These are phyloP conservation scores for Ceratobasidium theobromae DNA, from an alignment of 1,284 basidiomycete genomes.

Conservation along the genomic window DNA sequence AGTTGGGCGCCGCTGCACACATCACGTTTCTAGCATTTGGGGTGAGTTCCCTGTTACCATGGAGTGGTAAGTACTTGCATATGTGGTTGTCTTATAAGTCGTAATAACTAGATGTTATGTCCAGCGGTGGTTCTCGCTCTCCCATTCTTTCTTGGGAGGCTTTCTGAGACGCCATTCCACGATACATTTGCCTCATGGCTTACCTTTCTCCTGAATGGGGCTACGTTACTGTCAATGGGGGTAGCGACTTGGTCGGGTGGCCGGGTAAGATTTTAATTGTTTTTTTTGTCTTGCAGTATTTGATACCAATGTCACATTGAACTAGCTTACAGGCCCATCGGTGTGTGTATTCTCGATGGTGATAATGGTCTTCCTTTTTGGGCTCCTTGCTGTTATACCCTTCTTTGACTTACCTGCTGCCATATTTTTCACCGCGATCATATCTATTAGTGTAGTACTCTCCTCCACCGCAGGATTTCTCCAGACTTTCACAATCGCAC, in stretches of 20 bases:
- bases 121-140: conserved; percentile 73
- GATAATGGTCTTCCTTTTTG: conserved; percentile 53
- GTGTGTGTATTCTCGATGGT: conserved; percentile 51
- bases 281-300: conserved; percentile 20
- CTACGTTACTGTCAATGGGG: conserved; percentile 67
- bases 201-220: conserved; percentile 60
- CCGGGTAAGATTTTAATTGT: conserved; percentile 50
- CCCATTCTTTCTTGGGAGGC: conserved; percentile 68
- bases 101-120: not conserved
- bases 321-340: conserved; percentile 55
- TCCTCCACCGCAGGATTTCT: conserved; percentile 66
- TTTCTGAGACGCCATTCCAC: conserved; percentile 57
- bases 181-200: conserved; percentile 69
- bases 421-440: conserved; percentile 62
- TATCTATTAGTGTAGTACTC: conserved; percentile 58
- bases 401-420: conserved; percentile 54
- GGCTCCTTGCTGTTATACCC: conserved; percentile 54
- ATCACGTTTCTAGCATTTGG: conserved; percentile 54
- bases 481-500: conserved; percentile 65
- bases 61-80: conserved; percentile 68
- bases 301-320: not conserved
- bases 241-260: conserved; percentile 68
- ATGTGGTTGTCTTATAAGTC: not conserved
- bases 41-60: conserved; percentile 69
- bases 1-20: no score